These are phyloP conservation scores for Chaetomium cochliodes DNA, from an alignment of 495 filamentous ascomycete species.

Conservation along the genomic window DNA sequence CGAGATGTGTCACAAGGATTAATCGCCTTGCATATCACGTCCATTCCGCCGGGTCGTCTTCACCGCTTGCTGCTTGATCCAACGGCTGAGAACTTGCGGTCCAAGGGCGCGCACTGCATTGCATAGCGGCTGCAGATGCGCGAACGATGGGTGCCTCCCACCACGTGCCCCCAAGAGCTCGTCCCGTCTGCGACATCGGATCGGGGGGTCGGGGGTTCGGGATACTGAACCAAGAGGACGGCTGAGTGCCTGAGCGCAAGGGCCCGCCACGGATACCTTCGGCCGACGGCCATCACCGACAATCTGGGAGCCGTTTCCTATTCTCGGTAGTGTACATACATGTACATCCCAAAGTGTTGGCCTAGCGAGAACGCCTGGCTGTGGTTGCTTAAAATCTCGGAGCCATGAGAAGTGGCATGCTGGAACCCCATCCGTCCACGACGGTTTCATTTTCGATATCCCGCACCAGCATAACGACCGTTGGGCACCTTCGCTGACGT, in stretches of 20 bases:
- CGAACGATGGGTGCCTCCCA: not conserved
- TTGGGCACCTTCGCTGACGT: conserved; percentile 10
- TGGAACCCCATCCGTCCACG: too few species aligned
- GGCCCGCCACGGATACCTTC: not conserved
- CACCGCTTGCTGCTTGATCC: conserved; percentile 5
- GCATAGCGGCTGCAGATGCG: too few species aligned
- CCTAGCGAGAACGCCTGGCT: too few species aligned
- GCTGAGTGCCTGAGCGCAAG: not conserved
- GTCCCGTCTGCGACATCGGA: conserved; percentile 10
- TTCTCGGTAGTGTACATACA: too few species aligned
- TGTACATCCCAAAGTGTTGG: too few species aligned
- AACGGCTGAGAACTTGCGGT: not conserved
- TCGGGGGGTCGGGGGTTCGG: conserved; percentile 11
- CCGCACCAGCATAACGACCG: not conserved
- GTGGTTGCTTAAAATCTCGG: too few species aligned
- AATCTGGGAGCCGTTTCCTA: too few species aligned
- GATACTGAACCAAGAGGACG: not conserved
- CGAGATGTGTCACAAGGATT: not conserved
- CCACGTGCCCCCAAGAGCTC: conserved; percentile 5
- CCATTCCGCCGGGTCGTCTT: conserved; percentile 18
- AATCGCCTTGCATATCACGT: conserved; percentile 12
- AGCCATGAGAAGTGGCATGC: too few species aligned
- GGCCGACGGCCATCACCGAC: not conserved
- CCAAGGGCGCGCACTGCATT: not conserved
- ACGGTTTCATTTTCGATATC: too few species aligned